These are phyloP conservation scores for Termitomyces sp. DNA, from an alignment of 768 basidiomycete species.

Conservation along the genomic window DNA sequence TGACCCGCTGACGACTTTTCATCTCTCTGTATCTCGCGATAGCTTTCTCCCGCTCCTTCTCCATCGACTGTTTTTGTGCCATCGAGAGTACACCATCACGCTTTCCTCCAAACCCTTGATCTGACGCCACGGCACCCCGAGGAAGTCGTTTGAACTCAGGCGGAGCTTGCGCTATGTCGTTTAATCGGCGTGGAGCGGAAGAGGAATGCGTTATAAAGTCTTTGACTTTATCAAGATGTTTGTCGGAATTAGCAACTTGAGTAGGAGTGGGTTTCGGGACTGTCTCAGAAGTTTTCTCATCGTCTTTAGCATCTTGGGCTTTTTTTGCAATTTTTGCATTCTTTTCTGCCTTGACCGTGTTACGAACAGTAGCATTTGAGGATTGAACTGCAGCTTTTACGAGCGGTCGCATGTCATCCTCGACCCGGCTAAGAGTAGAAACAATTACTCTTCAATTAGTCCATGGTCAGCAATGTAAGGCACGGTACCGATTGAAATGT, in stretches of 20 bases:
- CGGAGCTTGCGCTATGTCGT: conserved; percentile 21
- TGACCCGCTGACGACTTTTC: conserved; percentile 41
- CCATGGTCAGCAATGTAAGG: too few relatives aligned
- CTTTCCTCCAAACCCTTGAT: conserved; percentile 18
- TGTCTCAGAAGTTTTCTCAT: conserved; percentile 10
- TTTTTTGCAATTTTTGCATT: conserved; percentile 23
- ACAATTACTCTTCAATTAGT: background rate
- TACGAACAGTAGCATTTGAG: conserved; percentile 47
- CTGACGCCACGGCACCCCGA: conserved; percentile 6
- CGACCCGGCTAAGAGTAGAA: conserved; percentile 51
- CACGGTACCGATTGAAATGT: conserved; percentile 66
- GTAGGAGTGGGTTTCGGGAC: conserved; percentile 5
- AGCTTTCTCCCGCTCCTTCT: conserved; percentile 64
- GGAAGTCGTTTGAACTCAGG: conserved; percentile 22
- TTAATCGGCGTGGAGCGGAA: conserved; percentile 48
- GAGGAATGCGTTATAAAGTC: conserved; percentile 48
- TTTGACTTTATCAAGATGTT: conserved; percentile 25
- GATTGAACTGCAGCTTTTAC: conserved; percentile 55
- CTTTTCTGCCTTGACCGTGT: conserved; percentile 31
- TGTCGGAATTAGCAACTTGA: conserved; percentile 7
- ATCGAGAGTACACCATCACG: conserved; percentile 54
- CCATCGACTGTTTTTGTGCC: conserved; percentile 75
- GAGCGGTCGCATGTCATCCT: conserved; percentile 60
- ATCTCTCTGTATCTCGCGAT: conserved; percentile 64
- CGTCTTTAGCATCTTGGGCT: conserved; percentile 12